phyloP scores from a whole-genome alignment of 2,329 filamentous ascomycete species.

The Dactylellina parvicollis region DNA sequence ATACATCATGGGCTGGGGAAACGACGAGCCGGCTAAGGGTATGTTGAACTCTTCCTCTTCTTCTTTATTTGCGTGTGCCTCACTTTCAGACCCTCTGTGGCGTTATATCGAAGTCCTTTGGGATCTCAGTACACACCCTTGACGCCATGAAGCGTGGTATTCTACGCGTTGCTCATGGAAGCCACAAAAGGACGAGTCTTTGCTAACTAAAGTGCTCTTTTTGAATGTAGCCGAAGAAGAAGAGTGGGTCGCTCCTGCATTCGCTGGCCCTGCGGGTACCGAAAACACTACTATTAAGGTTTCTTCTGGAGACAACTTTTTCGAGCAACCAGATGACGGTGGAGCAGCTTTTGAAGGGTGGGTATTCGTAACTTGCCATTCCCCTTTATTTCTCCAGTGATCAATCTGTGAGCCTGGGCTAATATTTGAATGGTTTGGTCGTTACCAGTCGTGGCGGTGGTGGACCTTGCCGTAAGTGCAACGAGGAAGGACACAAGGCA shows the following conservation, averaged over 20 bases:
- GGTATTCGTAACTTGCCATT: background rate
- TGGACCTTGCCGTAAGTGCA: constrained; percentile 69
- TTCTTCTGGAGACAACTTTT: constrained; percentile 28
- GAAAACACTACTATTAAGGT: constrained; percentile 10
- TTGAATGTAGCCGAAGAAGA: constrained; percentile 17
- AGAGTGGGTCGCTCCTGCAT: constrained; percentile 6
- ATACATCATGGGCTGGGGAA: constrained; percentile 7
- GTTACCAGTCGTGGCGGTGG: background rate
- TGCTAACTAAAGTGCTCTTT: background rate
- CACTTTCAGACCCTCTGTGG: too few species aligned
- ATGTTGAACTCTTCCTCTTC: background rate
- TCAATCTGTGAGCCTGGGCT: background rate
- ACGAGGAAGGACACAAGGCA: constrained; percentile 69
- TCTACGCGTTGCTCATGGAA: too few species aligned
- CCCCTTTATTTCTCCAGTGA: background rate
- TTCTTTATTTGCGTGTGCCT: background rate
- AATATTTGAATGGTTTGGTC: too few species aligned
- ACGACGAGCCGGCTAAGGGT: constrained; percentile 18
- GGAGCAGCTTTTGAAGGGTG: constrained; percentile 48
- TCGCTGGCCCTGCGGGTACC: constrained; percentile 17
- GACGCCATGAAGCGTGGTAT: background rate
- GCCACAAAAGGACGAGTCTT: too few species aligned
- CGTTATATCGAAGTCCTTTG: too few species aligned
- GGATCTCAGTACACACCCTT: background rate
- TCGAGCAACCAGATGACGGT: constrained; percentile 41